These are phyloP conservation scores for Periconia macrospinosa DNA, from an alignment of 2,329 filamentous ascomycete species.

Conservation along the genomic window DNA sequence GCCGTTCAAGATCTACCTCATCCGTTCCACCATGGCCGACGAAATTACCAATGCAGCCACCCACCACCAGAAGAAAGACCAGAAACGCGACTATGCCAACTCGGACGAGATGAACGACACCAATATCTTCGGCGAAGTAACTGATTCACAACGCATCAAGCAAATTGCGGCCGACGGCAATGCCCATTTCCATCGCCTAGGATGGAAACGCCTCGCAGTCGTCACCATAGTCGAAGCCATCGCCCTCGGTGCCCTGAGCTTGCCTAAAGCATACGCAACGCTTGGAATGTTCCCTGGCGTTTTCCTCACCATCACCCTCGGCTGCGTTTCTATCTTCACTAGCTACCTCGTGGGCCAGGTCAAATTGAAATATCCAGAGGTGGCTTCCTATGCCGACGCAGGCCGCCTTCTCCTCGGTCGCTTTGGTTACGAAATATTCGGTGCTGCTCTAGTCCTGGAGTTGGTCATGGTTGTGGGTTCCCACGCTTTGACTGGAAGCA, in stretches of 20 bases:
- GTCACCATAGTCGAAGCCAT: slow-evolving; percentile 56
- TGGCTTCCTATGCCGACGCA: slow-evolving; percentile 70
- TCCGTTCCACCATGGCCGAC: slow-evolving; percentile 1
- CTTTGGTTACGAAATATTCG: slow-evolving; percentile 53
- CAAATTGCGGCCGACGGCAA: slow-evolving; percentile 36
- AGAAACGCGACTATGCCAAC: slow-evolving; percentile 10
- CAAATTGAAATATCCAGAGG: slow-evolving; percentile 60
- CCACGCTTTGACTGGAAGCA: slow-evolving; percentile 71
- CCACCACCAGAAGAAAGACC: slow-evolving; percentile 1
- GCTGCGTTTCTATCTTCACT: slow-evolving; percentile 62
- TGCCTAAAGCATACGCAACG: slow-evolving; percentile 50
- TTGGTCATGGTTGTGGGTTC: slow-evolving; percentile 66
- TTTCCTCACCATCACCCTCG: slow-evolving; percentile 51
- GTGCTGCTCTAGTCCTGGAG: slow-evolving; percentile 55
- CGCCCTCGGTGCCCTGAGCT: slow-evolving; percentile 50
- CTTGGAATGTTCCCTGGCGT: slow-evolving; percentile 52
- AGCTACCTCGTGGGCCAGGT: slow-evolving; percentile 65
- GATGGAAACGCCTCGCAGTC: slow-evolving; percentile 56
- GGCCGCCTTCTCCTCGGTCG: slow-evolving; percentile 65
- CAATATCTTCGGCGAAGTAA: slow-evolving; percentile 29
- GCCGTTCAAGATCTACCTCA: neutral
- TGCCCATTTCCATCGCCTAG: slow-evolving; percentile 46
- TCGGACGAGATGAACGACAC: slow-evolving; percentile 17
- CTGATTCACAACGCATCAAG: slow-evolving; percentile 36
- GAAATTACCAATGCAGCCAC: neutral